Conservation (phyloP, 495 filamentous ascomycete genomes). For the Hypoxylon lienhwacheense region DNA sequence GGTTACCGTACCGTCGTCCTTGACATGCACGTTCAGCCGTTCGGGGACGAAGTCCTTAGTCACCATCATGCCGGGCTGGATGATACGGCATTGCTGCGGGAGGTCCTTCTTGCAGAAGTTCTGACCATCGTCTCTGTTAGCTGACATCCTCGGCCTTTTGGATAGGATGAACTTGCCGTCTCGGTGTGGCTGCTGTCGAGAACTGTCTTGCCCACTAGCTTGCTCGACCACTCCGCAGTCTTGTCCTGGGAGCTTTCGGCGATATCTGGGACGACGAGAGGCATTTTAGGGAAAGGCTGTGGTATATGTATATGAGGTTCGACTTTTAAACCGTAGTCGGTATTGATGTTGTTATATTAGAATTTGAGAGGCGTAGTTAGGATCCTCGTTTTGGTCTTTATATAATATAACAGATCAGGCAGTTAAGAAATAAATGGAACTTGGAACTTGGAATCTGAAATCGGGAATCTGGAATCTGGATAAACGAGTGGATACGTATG, state of each 20-base stretch:
- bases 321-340: not conserved
- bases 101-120: constrained; percentile 76
- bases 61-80: constrained; percentile 61
- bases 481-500: constrained; percentile 13
- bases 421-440: too few species aligned
- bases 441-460: too few species aligned
- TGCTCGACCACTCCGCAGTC: constrained; percentile 68
- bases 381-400: too few species aligned
- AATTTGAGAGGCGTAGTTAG: not conserved
- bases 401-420: too few species aligned
- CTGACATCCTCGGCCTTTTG: not conserved
- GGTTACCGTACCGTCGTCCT: constrained; percentile 71
- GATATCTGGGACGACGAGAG: constrained; percentile 79
- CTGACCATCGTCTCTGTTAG: constrained; percentile 44
- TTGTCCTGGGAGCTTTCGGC: constrained; percentile 53
- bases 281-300: constrained; percentile 62
- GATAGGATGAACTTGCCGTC: constrained; percentile 40
- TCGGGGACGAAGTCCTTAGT: constrained; percentile 49
- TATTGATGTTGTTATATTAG: not conserved
- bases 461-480: constrained; percentile 12
- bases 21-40: constrained; percentile 73
- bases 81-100: constrained; percentile 65
- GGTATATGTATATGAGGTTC: not conserved
- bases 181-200: constrained; percentile 46
- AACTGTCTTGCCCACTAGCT: constrained; percentile 74